Percentiles rank a stretch among this genome's conserved stretches.
Evolutionary conservation across 108 stramenopile species (phyloP).

Genomic region (Skeletonema grethae): DNA sequence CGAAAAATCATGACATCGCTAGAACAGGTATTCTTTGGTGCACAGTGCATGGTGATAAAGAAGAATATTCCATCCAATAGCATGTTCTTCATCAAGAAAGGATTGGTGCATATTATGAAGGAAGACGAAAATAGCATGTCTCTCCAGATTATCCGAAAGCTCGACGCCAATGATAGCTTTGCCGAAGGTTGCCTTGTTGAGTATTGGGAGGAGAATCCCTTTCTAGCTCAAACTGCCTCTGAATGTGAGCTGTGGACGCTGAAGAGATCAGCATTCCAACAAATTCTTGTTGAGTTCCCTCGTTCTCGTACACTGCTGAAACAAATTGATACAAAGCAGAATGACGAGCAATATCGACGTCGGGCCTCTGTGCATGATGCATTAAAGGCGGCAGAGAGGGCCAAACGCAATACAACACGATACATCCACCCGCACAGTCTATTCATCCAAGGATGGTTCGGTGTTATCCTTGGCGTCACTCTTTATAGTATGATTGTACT

Average conservation of each 20-base stretch:
- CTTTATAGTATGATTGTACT: conserved; percentile 41
- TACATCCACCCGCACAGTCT: conserved; percentile 49
- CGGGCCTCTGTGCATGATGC: conserved; percentile 20
- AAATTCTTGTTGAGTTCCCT: conserved; percentile 43
- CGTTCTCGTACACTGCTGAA: conserved; percentile 25
- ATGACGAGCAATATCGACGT: conserved; percentile 20
- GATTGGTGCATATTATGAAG: conserved; percentile 45
- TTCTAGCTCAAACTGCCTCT: conserved; percentile 41
- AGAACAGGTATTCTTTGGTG: conserved; percentile 45
- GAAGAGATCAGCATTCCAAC: conserved; percentile 30
- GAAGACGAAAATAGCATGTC: conserved; percentile 7
- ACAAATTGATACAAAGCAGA: conserved; percentile 11
- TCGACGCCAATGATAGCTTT: conserved; percentile 45
- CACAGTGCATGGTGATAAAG: conserved; percentile 33
- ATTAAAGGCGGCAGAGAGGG: conserved; percentile 21
- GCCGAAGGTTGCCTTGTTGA: conserved; percentile 50
- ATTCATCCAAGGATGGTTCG: conserved; percentile 51
- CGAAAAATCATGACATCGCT: conserved; percentile 45
- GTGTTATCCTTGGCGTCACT: conserved; percentile 37
- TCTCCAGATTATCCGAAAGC: conserved; percentile 21
- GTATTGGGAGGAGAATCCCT: conserved; percentile 47
- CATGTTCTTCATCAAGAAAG: conserved; percentile 60
- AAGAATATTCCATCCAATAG: conserved; percentile 27
- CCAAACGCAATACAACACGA: neutral
- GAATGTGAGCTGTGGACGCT: conserved; percentile 58